A percentile compares a stretch with the other conserved stretches of the same genome.
These are phyloP conservation scores for Boletus tylopilopsis DNA, from an alignment of 768 basidiomycete species.

Conservation along the genomic window DNA sequence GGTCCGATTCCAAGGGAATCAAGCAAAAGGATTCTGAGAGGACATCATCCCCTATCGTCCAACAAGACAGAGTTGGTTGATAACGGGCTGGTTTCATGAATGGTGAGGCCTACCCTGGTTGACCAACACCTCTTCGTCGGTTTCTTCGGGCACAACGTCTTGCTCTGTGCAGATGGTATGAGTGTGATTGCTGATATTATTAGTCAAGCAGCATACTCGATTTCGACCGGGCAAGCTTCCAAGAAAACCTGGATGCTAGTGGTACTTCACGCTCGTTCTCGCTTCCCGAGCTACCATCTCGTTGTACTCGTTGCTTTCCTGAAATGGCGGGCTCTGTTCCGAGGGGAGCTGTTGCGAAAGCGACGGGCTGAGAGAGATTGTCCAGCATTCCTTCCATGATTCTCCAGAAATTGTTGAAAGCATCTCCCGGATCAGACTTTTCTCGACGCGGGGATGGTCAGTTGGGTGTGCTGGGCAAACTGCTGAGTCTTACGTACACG, in stretches of 20 bases:
- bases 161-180: conserved; percentile 19
- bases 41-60: conserved; percentile 50
- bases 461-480: not conserved
- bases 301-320: conserved; percentile 28
- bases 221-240: conserved; percentile 29
- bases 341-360: conserved; percentile 79
- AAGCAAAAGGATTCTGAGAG: conserved; percentile 79
- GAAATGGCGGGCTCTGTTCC: conserved; percentile 35
- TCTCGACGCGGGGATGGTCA: conserved; percentile 1
- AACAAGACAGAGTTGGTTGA: conserved; percentile 2
- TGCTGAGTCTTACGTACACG: conserved; percentile 46
- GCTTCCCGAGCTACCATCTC: conserved; percentile 55
- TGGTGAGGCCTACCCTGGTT: conserved; percentile 51
- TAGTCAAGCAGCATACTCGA: conserved; percentile 15
- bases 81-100: not conserved
- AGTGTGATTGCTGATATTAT: not conserved
- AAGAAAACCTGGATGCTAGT: conserved; percentile 53
- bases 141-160: conserved; percentile 35
- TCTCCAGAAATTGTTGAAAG: conserved; percentile 87
- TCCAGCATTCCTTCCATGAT: conserved; percentile 86
- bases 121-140: conserved; percentile 58
- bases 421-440: conserved; percentile 78
- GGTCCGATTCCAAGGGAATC: conserved; percentile 59
- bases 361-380: conserved; percentile 74
- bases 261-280: conserved; percentile 70